Evolutionary conservation across 139 green algal species (phyloP), one percentile per base, ranked within the genome.

Genomic region (Coccomyxa sp.): DNA sequence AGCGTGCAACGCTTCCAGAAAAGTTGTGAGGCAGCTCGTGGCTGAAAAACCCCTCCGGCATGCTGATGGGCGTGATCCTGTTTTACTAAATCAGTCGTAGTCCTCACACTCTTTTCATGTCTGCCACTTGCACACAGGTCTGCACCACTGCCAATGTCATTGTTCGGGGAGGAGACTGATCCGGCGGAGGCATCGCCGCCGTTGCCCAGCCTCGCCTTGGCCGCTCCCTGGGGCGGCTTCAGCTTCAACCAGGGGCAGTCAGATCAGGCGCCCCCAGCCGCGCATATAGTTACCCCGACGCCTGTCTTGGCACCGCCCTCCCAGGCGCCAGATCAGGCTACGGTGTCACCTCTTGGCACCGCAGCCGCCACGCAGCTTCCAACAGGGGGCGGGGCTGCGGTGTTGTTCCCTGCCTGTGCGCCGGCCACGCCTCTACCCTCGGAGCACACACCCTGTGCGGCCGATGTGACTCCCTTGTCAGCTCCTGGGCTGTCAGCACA

Each of bases 161-260:
- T 84, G 38, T 84, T 84, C 79, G 81, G 81, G 10, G 81, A 84
- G 27, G 81, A 84, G 63, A 25, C 7, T 21, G 63, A 71, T 71
- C 38, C 38, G 38, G 38, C 28, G 74, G 67, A 32, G 32, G 32
- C 10, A 83, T 32, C 31, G 71, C 80, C 30, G 60, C 76, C 66
- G 10, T 13, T 31, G 60, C 58, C 13, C 32, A 76, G 28, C 13
- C 38, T 25, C 28, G 30, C 63, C 23, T 18, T 27, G 38, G 60
- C 66, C 12, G 57, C 60, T 25, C 71, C 51, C 9, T 83, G 66
- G 80, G 80, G 30, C 80, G 30, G 45, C 30, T 77, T n/a, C 74
- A 45, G 79, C 71, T 21, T 0, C 80, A 67, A 59, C 60, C 28
- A 13, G 71, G 80, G 31, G 9, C 80, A 63, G 31, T 4, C 15